These are phyloP conservation scores for Botrytis medusae DNA, from an alignment of 2,329 filamentous ascomycete genomes.

Conservation along the genomic window DNA sequence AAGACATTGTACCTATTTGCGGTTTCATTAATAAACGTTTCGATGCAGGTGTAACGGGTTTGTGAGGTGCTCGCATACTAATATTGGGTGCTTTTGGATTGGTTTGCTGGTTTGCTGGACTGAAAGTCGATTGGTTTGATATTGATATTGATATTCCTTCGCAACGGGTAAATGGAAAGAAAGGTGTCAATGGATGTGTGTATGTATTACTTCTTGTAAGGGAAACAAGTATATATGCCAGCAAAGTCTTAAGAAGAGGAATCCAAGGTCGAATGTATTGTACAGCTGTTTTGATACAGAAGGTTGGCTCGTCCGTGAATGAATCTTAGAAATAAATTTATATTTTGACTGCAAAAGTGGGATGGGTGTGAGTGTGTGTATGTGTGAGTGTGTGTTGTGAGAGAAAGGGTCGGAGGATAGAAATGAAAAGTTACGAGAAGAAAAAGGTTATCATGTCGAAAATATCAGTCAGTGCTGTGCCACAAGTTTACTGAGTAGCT, in stretches of 20 bases:
- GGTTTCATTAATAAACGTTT: slow-evolving; percentile 23
- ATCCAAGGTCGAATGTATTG: background rate
- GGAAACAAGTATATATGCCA: background rate
- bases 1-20: slow-evolving; percentile 26
- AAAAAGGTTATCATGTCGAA: background rate
- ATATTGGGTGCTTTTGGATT: background rate
- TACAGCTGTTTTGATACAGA: background rate
- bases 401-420: background rate
- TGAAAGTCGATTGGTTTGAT: background rate
- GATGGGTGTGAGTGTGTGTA: background rate
- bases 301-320: background rate
- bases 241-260: background rate
- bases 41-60: background rate
- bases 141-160: background rate
- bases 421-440: background rate
- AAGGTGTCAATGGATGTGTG: background rate
- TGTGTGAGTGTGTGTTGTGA: background rate
- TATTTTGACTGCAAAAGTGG: background rate
- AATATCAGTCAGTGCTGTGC: background rate
- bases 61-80: slow-evolving; percentile 6
- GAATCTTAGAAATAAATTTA: background rate
- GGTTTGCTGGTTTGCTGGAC: background rate
- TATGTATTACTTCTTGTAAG: background rate
- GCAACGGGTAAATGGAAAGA: background rate
- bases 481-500: background rate